Evolutionary conservation across 83 land plant species (phyloP), one percentile per base, ranked within the genome.

Genomic region (Picea abies): DNA sequence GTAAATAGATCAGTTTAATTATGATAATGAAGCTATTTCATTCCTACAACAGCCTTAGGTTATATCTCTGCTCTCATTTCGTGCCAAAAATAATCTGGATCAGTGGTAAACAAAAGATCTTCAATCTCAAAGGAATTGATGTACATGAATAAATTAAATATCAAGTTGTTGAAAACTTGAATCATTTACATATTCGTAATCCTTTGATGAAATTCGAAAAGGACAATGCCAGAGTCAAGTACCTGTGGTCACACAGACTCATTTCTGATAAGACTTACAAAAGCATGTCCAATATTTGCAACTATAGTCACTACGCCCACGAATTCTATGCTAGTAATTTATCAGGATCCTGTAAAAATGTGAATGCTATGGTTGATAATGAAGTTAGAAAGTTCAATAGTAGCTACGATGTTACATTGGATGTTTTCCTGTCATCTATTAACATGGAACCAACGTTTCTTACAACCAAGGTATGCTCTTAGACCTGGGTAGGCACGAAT

Each of bases 251-350:
- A 20, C 91, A 89, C 63, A 85, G 90, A 7, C 84, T 89, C 61
- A 89, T 89, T 62, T 87, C 90, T 0, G 87, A 87, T 49, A 83
- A 84, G 73, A 89, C 90, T 1, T 87, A 80, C 84, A 60, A 63
- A 23, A 67, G 66, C 29, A 52, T 89, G 39, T 29, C 69, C 14
- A 37, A 60, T 37, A 85, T 82, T 64, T 89, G 91, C 71, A 79
- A 82, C 68, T 89, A 78, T 14, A 78, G 80, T 16, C 63, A 64
- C 37, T 78, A 78, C 7, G 64, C 60, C 14, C 62, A 60, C 9
- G 37, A 78, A 9, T 58, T 17, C 39, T 78, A 78, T 35, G n/a
- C 6, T n/a, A 26, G 23, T 2, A 78, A 78, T 29, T 16, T 78
- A 56, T 56, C 80, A 32, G 35, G 16, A 9, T 22, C 41, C 32